Evolutionary conservation across 257 asterid genomes (phyloP).

Genomic region (Nicotiana undulata): DNA sequence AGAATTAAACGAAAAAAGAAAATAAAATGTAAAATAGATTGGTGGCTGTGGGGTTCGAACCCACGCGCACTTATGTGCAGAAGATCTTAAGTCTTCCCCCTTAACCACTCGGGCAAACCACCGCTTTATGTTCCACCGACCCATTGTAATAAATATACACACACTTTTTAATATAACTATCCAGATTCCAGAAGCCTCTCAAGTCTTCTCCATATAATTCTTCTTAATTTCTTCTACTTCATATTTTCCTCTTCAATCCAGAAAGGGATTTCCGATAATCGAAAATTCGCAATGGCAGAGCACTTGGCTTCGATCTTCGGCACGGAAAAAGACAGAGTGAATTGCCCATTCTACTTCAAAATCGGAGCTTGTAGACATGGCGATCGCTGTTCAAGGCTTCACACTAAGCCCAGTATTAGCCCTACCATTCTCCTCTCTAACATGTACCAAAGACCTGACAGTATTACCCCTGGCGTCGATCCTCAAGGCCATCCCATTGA

Average conservation of each 20-base stretch:
- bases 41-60: conserved; percentile 39
- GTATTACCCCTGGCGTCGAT: conserved; percentile 97
- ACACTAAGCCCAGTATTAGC: conserved; percentile 89
- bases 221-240: background rate
- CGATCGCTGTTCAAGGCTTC: conserved; percentile 93
- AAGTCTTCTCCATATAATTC: no score
- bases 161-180: background rate
- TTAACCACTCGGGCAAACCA: conserved; percentile 59
- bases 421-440: conserved; percentile 80
- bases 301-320: conserved; percentile 89
- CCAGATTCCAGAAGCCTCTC: conserved; percentile 13
- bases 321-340: conserved; percentile 88
- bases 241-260: background rate
- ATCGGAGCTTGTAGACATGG: conserved; percentile 98
- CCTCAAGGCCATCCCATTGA: conserved; percentile 76
- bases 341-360: conserved; percentile 94
- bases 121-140: rapidly evolving
- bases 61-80: conserved; percentile 40
- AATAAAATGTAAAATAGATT: background rate
- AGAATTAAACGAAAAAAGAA: no score
- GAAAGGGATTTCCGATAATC: background rate
- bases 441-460: conserved; percentile 94
- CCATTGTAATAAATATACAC: rapidly evolving
- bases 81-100: conserved; percentile 46
- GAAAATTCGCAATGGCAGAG: conserved; percentile 53